Evolutionary conservation across 108 stramenopile species (phyloP), one percentile per base, ranked within the genome.

Genomic region (Epipyxis sp.): DNA sequence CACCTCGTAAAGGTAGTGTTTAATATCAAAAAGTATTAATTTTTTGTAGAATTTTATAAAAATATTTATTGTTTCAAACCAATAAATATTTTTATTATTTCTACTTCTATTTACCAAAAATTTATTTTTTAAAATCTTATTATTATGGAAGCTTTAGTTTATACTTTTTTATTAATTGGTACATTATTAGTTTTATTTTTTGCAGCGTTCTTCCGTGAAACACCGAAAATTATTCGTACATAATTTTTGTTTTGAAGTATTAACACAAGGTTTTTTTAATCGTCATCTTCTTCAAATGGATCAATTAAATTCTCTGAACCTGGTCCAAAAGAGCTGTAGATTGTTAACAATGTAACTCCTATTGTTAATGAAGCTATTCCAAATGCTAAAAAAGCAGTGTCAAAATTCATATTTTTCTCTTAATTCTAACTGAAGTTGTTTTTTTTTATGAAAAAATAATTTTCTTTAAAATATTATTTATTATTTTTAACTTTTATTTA

Each of bases 1-100:
- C 61, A 65, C 30, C 61, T 65, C 61, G 61, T 65, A 65, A 65
- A 65, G 61, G 61, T 32, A 65, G 61, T 32, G 61, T 65, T 65
- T 65, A 50, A 50, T n/a, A n/a, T n/a, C n/a, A n/a, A n/a, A n/a
- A 57, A 57, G 34, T 65, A 32, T 65, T 65, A 16, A 65, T 65
- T 65, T 65, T 32, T 65, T 65, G 20, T 65, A 32, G 20, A 65
- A 65, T 16, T 32, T 32, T 32, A 32, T 16, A 65, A 65, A 65
- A 65, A 65, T 65, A 65, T 65, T 65, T 32, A 65, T 65, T 65
- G n/a, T n/a, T n/a, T n/a, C n/a, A n/a, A n/a, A n/a, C n/a, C n/a
- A n/a, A n/a, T n/a, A n/a, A n/a, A n/a, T n/a, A n/a, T n/a, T n/a
- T n/a, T n/a, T n/a, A n/a, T n/a, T n/a, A n/a, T n/a, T n/a, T n/a